These are phyloP conservation scores for Panaeolus papilionaceus DNA, from an alignment of 768 basidiomycete genomes.

Conservation along the genomic window DNA sequence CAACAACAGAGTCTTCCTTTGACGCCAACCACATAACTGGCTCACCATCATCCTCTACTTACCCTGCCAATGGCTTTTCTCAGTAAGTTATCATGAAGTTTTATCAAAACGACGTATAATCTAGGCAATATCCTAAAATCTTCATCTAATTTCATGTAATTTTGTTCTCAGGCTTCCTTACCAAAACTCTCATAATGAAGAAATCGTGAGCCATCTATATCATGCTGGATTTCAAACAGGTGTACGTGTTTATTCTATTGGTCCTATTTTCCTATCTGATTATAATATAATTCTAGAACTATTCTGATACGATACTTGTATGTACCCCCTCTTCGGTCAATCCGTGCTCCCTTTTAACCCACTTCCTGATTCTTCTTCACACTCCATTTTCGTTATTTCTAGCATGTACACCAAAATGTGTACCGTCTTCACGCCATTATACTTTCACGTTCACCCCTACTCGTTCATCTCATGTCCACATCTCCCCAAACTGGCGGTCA, in stretches of 20 bases:
- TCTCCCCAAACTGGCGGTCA: constrained; percentile 71
- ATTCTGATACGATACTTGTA: constrained; percentile 82
- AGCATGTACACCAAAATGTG: constrained; percentile 78
- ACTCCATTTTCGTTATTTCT: constrained; percentile 22
- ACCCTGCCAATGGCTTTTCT: constrained; percentile 62
- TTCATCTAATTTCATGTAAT: constrained; percentile 20
- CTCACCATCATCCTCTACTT: constrained; percentile 47
- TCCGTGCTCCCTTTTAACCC: not conserved
- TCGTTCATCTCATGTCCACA: constrained; percentile 88
- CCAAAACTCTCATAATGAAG: constrained; percentile 74
- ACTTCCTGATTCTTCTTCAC: not conserved
- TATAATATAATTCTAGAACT: constrained; percentile 57
- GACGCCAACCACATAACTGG: constrained; percentile 36
- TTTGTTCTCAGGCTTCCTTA: constrained; percentile 48
- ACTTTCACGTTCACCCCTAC: constrained; percentile 85
- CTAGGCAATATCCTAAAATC: not conserved
- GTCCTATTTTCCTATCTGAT: constrained; percentile 10
- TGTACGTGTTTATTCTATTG: constrained; percentile 51
- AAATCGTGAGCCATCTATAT: constrained; percentile 80
- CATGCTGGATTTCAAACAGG: constrained; percentile 83
- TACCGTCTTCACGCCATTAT: constrained; percentile 87
- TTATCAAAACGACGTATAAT: not conserved
- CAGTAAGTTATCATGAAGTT: constrained; percentile 52
- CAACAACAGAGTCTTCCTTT: constrained; percentile 42
- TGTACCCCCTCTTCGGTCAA: constrained; percentile 33